Evolutionary conservation across 352 stramenopile species (phyloP), one percentile per base, ranked within the genome.

Genomic region (Globisporangium cylindrosporum): DNA sequence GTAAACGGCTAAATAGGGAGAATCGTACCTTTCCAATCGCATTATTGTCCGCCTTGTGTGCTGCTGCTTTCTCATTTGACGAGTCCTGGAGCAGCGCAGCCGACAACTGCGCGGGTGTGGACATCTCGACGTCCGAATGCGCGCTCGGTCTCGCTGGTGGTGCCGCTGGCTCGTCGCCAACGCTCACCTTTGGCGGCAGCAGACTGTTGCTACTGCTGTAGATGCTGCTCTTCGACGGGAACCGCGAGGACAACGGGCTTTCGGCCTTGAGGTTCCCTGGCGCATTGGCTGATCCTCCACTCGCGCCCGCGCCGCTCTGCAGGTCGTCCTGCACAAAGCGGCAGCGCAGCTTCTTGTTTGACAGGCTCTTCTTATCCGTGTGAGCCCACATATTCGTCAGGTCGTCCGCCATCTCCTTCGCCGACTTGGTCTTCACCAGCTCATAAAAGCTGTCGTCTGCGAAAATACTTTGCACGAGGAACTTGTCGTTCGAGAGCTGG

Each of bases 311-410:
- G 36, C 36, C n/a, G 29, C 15, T 51, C 27, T 64, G 22, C 6
- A 82, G 73, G 4, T 77, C 72, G 43, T 86, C 79, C 67, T 94
- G 81, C 43, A 88, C 71, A 69, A 96, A 96, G 25, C 86, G 87
- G 68, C 89, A 96, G 64, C 89, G 87, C 56, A 96, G 73, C 66
- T 96, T 96, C 81, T 96, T 96, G 75, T 96, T 96, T 53, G 82
- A 81, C 22, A 95, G 70, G 58, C 78, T 81, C 51, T 82, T 82
- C 73, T 94, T 94, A 69, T 95, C 86, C 27, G 87, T 90, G 54
- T 80, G 74, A 3, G 84, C 78, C 89, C 87, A 95, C 83, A 96
- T 93, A 67, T 89, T 86, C 32, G 89, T 92, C 59, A 96, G 82
- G 46, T 95, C 89, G 71, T 96, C 89, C 1, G 86, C 88, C 81